A percentile compares a stretch with the other conserved stretches of the same genome.
Evolutionary conservation across 2,329 filamentous ascomycete species (phyloP).

Genomic region (Aspergillus novoparasiticus): DNA sequence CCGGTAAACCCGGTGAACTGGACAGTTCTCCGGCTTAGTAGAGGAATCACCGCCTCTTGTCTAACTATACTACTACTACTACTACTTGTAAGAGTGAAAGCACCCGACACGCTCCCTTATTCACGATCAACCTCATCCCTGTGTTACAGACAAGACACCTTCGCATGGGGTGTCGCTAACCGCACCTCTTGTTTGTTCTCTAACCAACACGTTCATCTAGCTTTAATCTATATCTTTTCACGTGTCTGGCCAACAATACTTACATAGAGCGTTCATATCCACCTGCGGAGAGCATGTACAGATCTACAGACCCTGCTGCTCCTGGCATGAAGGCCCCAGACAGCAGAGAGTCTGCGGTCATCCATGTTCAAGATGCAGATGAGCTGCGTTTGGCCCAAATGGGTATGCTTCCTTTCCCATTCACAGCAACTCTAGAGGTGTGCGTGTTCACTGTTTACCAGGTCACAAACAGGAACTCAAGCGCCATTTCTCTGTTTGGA

Average conservation of each 20-base stretch:
- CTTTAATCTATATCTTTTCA: not conserved
- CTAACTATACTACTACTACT: not conserved
- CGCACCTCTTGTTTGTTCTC: too few species aligned
- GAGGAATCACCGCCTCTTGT: not conserved
- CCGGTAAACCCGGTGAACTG: not conserved
- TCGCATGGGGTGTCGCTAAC: not conserved
- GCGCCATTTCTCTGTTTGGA: conserved; percentile 52
- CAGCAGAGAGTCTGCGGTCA: conserved; percentile 8
- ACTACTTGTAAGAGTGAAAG: not conserved
- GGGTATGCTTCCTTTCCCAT: conserved; percentile 32
- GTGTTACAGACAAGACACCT: not conserved
- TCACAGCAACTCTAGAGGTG: not conserved
- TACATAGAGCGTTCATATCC: not conserved
- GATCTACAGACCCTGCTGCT: conserved; percentile 9
- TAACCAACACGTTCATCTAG: not conserved
- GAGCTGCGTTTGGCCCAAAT: conserved; percentile 49
- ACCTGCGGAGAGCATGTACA: conserved; percentile 13
- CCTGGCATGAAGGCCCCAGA: not conserved
- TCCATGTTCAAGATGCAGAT: conserved; percentile 38
- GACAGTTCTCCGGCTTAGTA: not conserved
- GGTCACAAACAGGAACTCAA: conserved; percentile 55
- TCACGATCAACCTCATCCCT: not conserved
- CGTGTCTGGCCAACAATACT: not conserved
- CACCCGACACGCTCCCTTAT: not conserved
- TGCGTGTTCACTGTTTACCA: conserved; percentile 15